Base-by-base conservation (phyloP, 1,139 yeast species). In the Hyphopichia buzzinii region DNA sequence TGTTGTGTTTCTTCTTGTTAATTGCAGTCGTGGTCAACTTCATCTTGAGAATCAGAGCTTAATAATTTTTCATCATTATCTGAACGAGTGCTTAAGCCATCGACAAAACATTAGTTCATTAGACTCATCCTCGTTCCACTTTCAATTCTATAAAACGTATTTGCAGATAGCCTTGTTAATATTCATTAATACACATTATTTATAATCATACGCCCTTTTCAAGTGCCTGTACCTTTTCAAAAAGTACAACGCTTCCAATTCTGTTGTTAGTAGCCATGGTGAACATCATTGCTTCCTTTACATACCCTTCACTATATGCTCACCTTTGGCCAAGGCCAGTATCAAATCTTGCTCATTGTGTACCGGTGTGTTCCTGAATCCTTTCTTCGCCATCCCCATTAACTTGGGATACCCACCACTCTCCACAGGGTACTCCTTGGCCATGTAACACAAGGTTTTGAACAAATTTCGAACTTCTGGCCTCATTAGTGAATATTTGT, bases 1-100 rank as follows among this genome's bases (percentile, higher is more conserved):
- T 92, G 88, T 77, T 92, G 53, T 92, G 98, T 66, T 74, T 90
- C 70, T 92, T 92, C 70, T 75, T 92, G 58, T 72, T 94, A 48
- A 79, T 89, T 36, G 97, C 98, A 1, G 97, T 92, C 34, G 83
- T 90, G 34, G 88, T 90, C 46, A 92, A 92, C 71, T 92, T 92
- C 57, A 69, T 89, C 26, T 72, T 92, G 58, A 84, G 97, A 70
- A 81, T 88, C 50, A 77, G 81, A 52, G 76, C 79, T n/a, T n/a
- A n/a, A n/a, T n/a, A n/a, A n/a, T n/a, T n/a, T n/a, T n/a, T n/a
- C n/a, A n/a, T n/a, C n/a, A n/a, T n/a, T n/a, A n/a, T n/a, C n/a
- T n/a, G n/a, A n/a, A n/a, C n/a, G n/a, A n/a, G n/a, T n/a, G n/a
- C n/a, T n/a, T n/a, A n/a, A n/a, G n/a, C n/a, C n/a, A n/a, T n/a